Percentiles rank a stretch among this genome's conserved stretches.
Evolutionary conservation across 331 rosid species (phyloP).

Genomic region (Stylosanthes scabra): DNA sequence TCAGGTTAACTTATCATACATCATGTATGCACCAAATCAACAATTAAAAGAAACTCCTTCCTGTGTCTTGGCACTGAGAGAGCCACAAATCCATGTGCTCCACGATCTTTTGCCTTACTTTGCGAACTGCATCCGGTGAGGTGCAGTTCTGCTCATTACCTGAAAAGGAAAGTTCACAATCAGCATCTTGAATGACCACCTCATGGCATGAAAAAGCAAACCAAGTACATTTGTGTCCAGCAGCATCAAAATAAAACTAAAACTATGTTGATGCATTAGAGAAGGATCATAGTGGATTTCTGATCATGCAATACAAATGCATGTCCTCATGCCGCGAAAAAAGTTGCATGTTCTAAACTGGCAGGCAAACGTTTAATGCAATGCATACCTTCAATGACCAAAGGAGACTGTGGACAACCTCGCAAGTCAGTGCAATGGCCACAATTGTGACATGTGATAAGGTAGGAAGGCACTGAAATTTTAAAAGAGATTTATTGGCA

Average conservation of each 20-base stretch:
- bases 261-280: background rate
- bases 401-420: slow-evolving; percentile 91
- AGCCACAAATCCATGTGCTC: slow-evolving; percentile 88
- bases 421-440: slow-evolving; percentile 88
- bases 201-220: background rate
- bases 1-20: slow-evolving; percentile 3
- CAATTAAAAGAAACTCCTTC: slow-evolving; percentile 50
- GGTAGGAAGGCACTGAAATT: slow-evolving; percentile 90
- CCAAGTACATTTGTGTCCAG: background rate
- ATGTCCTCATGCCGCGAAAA: background rate
- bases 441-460: slow-evolving; percentile 77
- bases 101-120: slow-evolving; percentile 82
- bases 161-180: slow-evolving; percentile 27
- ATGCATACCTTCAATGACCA: slow-evolving; percentile 69
- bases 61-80: slow-evolving; percentile 63
- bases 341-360: slow-evolving; percentile 26
- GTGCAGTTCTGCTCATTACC: slow-evolving; percentile 78
- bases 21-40: background rate
- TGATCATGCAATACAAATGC: background rate
- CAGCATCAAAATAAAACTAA: slow-evolving; percentile 8
- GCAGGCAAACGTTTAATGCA: slow-evolving; percentile 8
- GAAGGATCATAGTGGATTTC: slow-evolving; percentile 1
- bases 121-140: slow-evolving; percentile 81
- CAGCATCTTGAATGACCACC: too few relatives aligned
- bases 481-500: slow-evolving; percentile 17